Base-by-base conservation (phyloP, 1,284 basidiomycete species). In the Cutaneotrichosporon arboriforme region DNA sequence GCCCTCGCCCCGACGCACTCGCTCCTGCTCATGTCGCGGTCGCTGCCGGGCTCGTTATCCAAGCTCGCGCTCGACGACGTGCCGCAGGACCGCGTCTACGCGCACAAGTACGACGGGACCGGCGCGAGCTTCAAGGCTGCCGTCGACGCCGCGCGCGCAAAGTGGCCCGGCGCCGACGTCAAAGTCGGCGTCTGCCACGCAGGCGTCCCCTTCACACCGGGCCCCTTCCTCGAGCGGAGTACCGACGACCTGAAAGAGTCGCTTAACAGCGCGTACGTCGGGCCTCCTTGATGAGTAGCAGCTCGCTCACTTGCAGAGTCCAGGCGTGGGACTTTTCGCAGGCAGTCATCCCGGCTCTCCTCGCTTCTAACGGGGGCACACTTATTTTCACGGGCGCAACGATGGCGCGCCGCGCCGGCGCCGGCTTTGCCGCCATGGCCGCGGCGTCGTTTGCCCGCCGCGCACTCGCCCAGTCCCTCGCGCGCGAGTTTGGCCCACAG, bases 401-500 rank as follows among this genome's bases (percentile, higher is more conserved):
- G 4, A 68, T 67, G 65, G 58, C 66, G 1, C 45, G 65, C 8
- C 61, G 67, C 42, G 65, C 59, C 21, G 60, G 64, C 9, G 62
- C 61, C 8, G 57, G 58, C 12, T 74, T 74, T 51, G 56, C 60
- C 3, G 48, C 65, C n/a, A 63, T 70, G 52, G 62, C 69, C 2
- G 63, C 68, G 0, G 59, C 60, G 2, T 65, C 66, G 57, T 74
- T 73, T 45, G 72, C 66, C 3, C 55, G 69, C 10, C 54, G 69
- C 35, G 61, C 65, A 0, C 57, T 74, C 3, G 48, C 65, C 14
- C 67, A 76, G 66, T 66, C 63, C 1, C 64, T 75, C 3, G 71
- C 74, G 3, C 59, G 74, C 12, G 77, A 78, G 59, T 78, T 77
- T 52, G 72, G 72, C 1, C 70, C 74, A 0, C 53, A 75, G 49